Base-by-base conservation (phyloP, 148 eudicot genomes). In the Amaranthus hypochondriacus region DNA sequence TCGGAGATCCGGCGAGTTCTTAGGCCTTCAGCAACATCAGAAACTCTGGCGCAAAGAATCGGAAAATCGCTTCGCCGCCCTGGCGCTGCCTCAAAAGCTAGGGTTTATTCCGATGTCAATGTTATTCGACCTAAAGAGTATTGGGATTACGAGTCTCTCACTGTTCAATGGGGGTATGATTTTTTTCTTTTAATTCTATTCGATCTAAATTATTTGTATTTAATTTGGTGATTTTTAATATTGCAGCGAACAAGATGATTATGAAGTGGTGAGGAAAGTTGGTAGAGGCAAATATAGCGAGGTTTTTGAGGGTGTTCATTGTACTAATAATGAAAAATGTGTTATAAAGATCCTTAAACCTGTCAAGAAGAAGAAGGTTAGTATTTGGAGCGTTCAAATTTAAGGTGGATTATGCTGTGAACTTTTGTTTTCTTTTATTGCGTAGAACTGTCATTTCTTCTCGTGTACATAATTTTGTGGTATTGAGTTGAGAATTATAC, bases 251-350 rank as follows among this genome's bases (percentile, higher is more conserved):
- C 98, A 93, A 74, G 98, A 93, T 76, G 92, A 93, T 76, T 93
- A 93, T n/a, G 96, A 91, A 87, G 98, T 93, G 70, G 98, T 91
- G 78, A 90, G 86, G 87, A 93, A 93, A 84, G 96, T 93, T 55
- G 98, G 98, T 46, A 89, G 97, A 60, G 98, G 98, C 7, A 93
- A 93, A 75, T 93, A 93, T 72, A 93, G 98, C 51, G 98, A 93
- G 89, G 98, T 93, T 68, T 93, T 93, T 42, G 94, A 93, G 73
- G 98, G 98, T 4, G 75, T 89, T 79, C 96, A 89, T 78, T 82
- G 84, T 78, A 80, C 88, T 46, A 82, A 86, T 66, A 88, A 88
- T 68, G 97, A 93, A 18, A 93, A 93, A 72, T 93, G 98, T 80
- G 59, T 93, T n/a, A 91, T 93, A 62, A 93, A 93, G 86, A 91